phyloP scores from a whole-genome alignment of 2,329 filamentous ascomycete species.

The Apiospora aurea region DNA sequence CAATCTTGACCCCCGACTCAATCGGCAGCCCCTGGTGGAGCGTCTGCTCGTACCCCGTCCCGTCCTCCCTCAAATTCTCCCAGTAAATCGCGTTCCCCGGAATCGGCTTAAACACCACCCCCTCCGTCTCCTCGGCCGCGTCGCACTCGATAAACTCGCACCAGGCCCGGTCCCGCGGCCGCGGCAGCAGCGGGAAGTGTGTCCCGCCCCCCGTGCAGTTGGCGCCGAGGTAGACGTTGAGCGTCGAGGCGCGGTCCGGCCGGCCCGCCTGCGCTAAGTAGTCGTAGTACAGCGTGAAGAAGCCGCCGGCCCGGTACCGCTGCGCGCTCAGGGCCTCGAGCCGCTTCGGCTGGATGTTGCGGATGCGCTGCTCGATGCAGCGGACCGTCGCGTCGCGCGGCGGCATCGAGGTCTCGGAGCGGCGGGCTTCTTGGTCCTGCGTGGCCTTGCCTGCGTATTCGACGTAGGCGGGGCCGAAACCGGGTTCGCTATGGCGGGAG shows the following conservation, averaged over 20 bases:
- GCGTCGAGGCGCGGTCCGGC: slow-evolving; percentile 52
- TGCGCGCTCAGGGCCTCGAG: slow-evolving; percentile 60
- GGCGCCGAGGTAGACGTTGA: slow-evolving; percentile 59
- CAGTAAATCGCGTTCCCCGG: slow-evolving; percentile 64
- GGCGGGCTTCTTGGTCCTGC: slow-evolving; percentile 53
- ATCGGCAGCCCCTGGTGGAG: slow-evolving; percentile 63
- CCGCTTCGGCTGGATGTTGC: slow-evolving; percentile 58
- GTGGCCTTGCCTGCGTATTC: neutral
- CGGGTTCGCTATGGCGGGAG: neutral
- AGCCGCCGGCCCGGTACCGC: slow-evolving; percentile 54
- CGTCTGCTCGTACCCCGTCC: slow-evolving; percentile 59
- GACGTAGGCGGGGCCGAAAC: neutral
- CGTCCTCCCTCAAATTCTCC: slow-evolving; percentile 62
- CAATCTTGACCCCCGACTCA: slow-evolving; percentile 57
- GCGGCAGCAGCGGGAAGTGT: slow-evolving; percentile 54
- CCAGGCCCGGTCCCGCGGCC: slow-evolving; percentile 47
- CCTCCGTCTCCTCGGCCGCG: slow-evolving; percentile 24
- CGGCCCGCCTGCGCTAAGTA: slow-evolving; percentile 57
- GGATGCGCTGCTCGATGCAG: slow-evolving; percentile 54
- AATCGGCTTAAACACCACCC: slow-evolving; percentile 55
- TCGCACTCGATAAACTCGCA: slow-evolving; percentile 57
- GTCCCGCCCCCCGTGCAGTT: slow-evolving; percentile 55
- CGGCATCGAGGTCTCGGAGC: slow-evolving; percentile 59
- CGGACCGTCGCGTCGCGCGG: slow-evolving; percentile 51
- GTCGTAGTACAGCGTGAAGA: slow-evolving; percentile 63